Base-by-base conservation (phyloP, 495 filamentous ascomycete genomes). In the Emericellopsis terricola region DNA sequence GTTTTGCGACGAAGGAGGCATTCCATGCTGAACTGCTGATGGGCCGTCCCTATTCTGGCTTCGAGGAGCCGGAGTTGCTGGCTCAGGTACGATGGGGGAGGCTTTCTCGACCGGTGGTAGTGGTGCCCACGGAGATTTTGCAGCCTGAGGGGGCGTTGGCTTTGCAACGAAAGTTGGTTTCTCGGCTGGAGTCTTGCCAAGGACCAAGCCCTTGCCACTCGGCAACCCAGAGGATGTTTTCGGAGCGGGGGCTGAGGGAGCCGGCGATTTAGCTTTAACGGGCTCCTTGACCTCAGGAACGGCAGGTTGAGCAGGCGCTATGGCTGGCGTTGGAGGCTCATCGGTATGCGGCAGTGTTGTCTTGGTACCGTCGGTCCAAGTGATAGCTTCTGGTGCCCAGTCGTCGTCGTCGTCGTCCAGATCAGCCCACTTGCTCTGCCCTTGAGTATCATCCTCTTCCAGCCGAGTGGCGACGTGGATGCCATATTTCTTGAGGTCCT, bases 401-500 rank as follows among this genome's bases (percentile, higher is more conserved):
- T 96, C 86, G 37, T 96, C 89, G 49, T 94, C 85, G 42, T 99
- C 89, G 38, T 99, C 89, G 38, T 96, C 89, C 38, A 97, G 94
- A 59, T 99, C 89, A 13, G 91, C 89, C 89, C 89, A 99, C 11
- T 84, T 73, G 34, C 87, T 81, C 39, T 86, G 85, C 11, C 78
- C 76, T 28, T 68, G 71, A 10, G 73, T 71, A 40, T 71, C 69
- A 46, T 96, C 86, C 36, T 82, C 69, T 33, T 85, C 78, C 15
- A 99, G 73, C 35, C 89, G 73, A 28, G 73, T 91, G 8, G 89
- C 91, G 58, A 99, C 70, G 53, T 99, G 89, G 37, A 99, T 99
- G 10, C 89, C 89, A 50, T 85, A 84, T 45, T 91, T 79, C 48
- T 92, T 91, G 21, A 99, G 64, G 38, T 99, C 91, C 53, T 99